Base-by-base conservation (phyloP, 1,284 basidiomycete species). In the Sporisorium exsertum region DNA sequence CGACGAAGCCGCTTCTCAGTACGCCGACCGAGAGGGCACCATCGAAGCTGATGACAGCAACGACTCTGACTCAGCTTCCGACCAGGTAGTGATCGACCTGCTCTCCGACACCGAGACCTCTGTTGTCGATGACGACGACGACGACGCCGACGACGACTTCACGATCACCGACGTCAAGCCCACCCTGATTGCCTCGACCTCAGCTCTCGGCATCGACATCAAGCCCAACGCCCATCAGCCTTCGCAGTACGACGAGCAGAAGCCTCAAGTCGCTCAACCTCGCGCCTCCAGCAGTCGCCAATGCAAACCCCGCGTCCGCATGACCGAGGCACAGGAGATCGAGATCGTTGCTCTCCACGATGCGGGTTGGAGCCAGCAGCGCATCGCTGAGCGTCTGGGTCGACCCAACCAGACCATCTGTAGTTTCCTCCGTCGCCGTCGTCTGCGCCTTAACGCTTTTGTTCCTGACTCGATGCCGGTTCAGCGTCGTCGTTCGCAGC, bases 301-400 rank as follows among this genome's bases (percentile, higher is more conserved):
- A 27, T 5, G 29, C 7, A 26, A 13, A 13, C 2, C 5, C 1
- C 15, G 6, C 18, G 27, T 16, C 16, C 58, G 27, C 1, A 32
- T 70, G 18, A 60, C 57, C 24, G 53, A 64, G 3, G 24, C 29
- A 3, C 32, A 64, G 22, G 27, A 56, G n/a, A 46, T 43, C 4
- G 33, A 60, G 18, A 70, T 70, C 32, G 53, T 70, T 20, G 33
- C 52, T 1, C 56, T 69, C 20, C 24, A 37, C 15, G 51, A 62
- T 9, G 56, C 60, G 5, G 52, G 57, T 24, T 63, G 50, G 56
- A 43, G 35, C 24, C 5, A 9, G 15, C 8, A 8, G 0, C 33
- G n/a, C 6, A 69, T 69, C 52, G 66, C 51, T 0, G 56, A 55
- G 9, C 60, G 49, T 5, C 45, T 70, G 22, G 42, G 32, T 8